These are phyloP conservation scores for Apostasia ramifera DNA, from an alignment of 106 monocot species.

Conservation along the genomic window DNA sequence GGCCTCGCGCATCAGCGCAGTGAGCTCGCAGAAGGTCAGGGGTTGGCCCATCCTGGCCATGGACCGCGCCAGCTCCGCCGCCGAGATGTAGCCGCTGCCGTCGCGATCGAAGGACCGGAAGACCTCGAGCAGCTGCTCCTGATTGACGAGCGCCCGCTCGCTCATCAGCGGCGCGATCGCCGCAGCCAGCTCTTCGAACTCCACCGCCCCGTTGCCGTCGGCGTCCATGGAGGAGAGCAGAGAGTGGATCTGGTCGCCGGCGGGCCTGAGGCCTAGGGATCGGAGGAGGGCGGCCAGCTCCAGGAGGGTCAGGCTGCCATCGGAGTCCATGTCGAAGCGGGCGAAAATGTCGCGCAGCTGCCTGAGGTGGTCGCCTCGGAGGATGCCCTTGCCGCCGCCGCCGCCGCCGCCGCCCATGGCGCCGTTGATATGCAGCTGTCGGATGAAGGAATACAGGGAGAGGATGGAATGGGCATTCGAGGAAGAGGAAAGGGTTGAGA, in stretches of 20 bases:
- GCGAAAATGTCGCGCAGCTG: slow-evolving; percentile 48
- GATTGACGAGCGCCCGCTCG: slow-evolving; percentile 43
- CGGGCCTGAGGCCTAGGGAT: slow-evolving; percentile 50
- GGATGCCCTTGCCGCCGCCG: neutral
- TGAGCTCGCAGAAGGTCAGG: slow-evolving; percentile 46
- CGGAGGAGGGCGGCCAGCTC: slow-evolving; percentile 80
- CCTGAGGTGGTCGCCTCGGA: slow-evolving; percentile 20
- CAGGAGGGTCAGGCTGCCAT: slow-evolving; percentile 62
- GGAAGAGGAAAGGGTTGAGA: neutral
- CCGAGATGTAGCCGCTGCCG: slow-evolving; percentile 59
- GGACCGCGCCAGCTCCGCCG: slow-evolving; percentile 68
- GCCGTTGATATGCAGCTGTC: no score
- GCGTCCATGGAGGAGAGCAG: slow-evolving; percentile 58
- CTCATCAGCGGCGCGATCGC: slow-evolving; percentile 50
- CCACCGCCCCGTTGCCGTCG: slow-evolving; percentile 63
- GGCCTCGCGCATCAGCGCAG: slow-evolving; percentile 51
- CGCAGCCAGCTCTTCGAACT: slow-evolving; percentile 59
- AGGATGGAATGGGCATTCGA: neutral
- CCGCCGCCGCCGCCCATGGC: no score
- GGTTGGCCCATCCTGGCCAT: slow-evolving; percentile 70
- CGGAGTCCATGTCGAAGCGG: slow-evolving; percentile 70
- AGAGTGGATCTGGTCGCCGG: slow-evolving; percentile 58
- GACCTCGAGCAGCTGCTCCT: slow-evolving; percentile 44
- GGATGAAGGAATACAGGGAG: neutral
- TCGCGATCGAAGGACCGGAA: slow-evolving; percentile 64